Evolutionary conservation across 768 basidiomycete genomes (phyloP), one percentile per base, ranked within the genome.

Genomic region (Amanita exitialis): DNA sequence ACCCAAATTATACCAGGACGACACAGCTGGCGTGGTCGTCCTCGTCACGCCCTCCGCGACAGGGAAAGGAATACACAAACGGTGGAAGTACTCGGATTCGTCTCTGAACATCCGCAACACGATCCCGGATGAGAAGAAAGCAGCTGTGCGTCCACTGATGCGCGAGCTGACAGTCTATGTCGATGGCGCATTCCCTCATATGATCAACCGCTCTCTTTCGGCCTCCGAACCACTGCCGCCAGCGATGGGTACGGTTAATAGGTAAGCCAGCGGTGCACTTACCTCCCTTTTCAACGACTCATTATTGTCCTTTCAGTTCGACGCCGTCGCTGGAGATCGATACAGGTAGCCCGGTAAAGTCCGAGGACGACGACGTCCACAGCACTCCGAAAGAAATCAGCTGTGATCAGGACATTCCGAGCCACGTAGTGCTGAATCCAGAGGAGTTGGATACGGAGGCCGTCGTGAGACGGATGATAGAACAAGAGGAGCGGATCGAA

Each of bases 31-130:
- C 21, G 36, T 28, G 15, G 12, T 20, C 20, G 27, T 49, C 36
- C 15, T 52, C 10, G 47, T 49, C 25, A 23, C 39, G 2, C 54
- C 51, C 28, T 55, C 54, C 8, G 54, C 51, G 16, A 55, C 54
- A 6, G 36, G 51, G 6, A 23, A 44, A 20, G 54, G 54, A 15
- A 38, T 49, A 23, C 51, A 55, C 32, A 52, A 23, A 16, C 51
- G 54, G 1, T 55, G 54, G 54, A 48, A 47, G 27, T 55, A 52
- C 43, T 34, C 43, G 3, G 21, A 49, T 15, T 28, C 28, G n/a
- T 10, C 35, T 28, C 7, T 20, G 34, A 38, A 23, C 4, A 23
- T 27, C 23, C 18, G 37, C 3, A 20, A 27, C 7, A 39, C 9
- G 3, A 13, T 47, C 18, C 46, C 30, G 16, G 6, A 21, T 4